Evolutionary conservation across 495 filamentous ascomycete genomes (phyloP).

Genomic region (Penicillium riverlandense): DNA sequence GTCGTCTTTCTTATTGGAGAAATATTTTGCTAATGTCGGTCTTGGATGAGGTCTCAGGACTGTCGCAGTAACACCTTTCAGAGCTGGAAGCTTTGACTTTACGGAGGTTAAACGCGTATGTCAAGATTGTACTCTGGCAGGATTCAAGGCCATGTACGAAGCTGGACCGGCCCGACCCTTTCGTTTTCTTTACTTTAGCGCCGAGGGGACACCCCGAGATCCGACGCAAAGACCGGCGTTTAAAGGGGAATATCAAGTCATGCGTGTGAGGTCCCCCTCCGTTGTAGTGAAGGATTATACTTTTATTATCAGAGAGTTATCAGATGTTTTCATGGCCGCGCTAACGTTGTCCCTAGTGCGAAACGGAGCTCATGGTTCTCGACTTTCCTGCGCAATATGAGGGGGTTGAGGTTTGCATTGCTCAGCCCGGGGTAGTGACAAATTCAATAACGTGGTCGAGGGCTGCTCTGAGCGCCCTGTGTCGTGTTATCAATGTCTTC

Average conservation of each 20-base stretch:
- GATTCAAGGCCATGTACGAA: slow-evolving; percentile 28
- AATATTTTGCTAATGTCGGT: neutral
- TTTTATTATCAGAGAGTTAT: neutral
- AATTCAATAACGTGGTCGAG: slow-evolving; percentile 5
- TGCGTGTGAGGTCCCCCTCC: slow-evolving; percentile 23
- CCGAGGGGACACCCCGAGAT: slow-evolving; percentile 29
- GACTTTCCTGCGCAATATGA: slow-evolving; percentile 27
- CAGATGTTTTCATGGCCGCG: neutral
- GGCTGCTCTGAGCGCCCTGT: slow-evolving; percentile 1
- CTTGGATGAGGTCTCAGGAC: neutral
- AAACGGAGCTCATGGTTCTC: slow-evolving; percentile 33
- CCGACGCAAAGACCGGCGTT: slow-evolving; percentile 24
- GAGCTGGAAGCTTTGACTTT: slow-evolving; percentile 23
- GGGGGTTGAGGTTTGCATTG: slow-evolving; percentile 26
- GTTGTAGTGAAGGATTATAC: no score
- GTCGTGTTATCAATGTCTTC: slow-evolving; percentile 2
- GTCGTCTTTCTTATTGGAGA: neutral
- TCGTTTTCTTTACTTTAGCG: slow-evolving; percentile 43
- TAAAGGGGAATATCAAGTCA: slow-evolving; percentile 30
- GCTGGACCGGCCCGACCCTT: slow-evolving; percentile 9
- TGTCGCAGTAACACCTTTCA: slow-evolving; percentile 35
- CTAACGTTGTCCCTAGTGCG: slow-evolving; percentile 20
- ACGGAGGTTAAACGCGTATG: slow-evolving; percentile 36
- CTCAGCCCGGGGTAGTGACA: slow-evolving; percentile 26
- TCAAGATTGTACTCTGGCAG: slow-evolving; percentile 32